These are phyloP conservation scores for Moricandia moricandioides DNA, from an alignment of 345 rosid genomes.

Conservation along the genomic window DNA sequence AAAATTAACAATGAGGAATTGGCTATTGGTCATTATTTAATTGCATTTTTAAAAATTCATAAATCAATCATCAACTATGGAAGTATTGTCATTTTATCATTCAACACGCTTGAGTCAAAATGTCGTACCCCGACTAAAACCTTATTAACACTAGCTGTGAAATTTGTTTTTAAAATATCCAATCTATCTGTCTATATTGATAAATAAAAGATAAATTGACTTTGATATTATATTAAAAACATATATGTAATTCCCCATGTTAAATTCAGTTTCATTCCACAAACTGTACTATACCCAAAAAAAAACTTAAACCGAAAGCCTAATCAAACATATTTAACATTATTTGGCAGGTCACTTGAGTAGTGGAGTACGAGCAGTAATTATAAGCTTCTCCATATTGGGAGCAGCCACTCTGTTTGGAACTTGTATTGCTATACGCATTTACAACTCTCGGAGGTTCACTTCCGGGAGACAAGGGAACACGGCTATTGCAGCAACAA, in stretches of 20 bases:
- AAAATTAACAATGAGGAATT: background rate
- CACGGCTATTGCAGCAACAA: background rate
- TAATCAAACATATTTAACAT: background rate
- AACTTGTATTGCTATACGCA: conserved; percentile 29
- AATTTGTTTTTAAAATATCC: background rate
- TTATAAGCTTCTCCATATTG: conserved; percentile 39
- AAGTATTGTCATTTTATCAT: background rate
- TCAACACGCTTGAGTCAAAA: background rate
- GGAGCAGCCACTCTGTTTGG: conserved; percentile 37
- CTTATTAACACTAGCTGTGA: background rate
- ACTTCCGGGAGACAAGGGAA: background rate
- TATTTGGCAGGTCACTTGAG: conserved; percentile 31
- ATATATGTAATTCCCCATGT: background rate
- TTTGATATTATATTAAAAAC: background rate
- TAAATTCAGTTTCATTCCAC: background rate
- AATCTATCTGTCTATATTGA: background rate
- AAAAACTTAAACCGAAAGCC: background rate
- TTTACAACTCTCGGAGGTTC: conserved; percentile 10
- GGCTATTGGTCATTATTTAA: background rate
- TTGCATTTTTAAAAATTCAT: background rate
- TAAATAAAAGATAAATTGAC: background rate
- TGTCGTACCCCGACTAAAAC: background rate
- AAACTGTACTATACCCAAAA: background rate
- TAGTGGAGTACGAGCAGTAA: conserved; percentile 25
- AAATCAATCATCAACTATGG: background rate